A percentile compares a stretch with the other conserved stretches of the same genome.
Conservation (phyloP, 306 rosid species). For the Corylus americana region DNA sequence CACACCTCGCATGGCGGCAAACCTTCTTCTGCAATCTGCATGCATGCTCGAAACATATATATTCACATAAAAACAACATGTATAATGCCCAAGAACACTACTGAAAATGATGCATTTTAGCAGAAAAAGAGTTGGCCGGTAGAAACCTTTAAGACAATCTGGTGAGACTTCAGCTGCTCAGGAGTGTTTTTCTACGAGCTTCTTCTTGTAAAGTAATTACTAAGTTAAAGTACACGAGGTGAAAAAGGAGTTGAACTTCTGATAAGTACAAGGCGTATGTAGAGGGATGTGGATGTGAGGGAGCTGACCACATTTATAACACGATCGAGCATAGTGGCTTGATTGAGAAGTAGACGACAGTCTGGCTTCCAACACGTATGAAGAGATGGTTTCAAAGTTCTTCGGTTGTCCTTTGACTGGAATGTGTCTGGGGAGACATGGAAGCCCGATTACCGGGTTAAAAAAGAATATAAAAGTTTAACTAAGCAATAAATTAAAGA, state of each 20-base stretch:
- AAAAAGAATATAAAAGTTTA: background rate
- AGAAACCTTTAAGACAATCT: background rate
- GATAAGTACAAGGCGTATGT: background rate
- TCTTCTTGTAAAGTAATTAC: background rate
- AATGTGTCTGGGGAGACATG: conserved; percentile 16
- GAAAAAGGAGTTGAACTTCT: background rate
- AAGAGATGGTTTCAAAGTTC: background rate
- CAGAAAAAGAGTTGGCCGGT: background rate
- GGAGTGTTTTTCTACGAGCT: background rate
- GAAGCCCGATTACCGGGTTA: conserved; percentile 2
- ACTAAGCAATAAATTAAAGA: too few species aligned
- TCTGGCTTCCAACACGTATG: background rate
- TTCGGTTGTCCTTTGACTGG: background rate
- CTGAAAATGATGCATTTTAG: background rate
- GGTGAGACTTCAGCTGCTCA: background rate
- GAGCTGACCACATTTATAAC: conserved; percentile 21
- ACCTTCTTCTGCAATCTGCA: conserved; percentile 17
- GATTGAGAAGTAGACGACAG: background rate
- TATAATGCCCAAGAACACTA: background rate
- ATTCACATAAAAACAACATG: background rate
- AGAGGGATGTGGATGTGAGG: background rate
- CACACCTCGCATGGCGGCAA: conserved; percentile 24
- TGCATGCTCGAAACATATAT: background rate
- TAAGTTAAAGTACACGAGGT: background rate
- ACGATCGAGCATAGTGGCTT: background rate